Evolutionary conservation across 495 filamentous ascomycete genomes (phyloP), one percentile per base, ranked within the genome.

Genomic region (Cairneyella variabilis): DNA sequence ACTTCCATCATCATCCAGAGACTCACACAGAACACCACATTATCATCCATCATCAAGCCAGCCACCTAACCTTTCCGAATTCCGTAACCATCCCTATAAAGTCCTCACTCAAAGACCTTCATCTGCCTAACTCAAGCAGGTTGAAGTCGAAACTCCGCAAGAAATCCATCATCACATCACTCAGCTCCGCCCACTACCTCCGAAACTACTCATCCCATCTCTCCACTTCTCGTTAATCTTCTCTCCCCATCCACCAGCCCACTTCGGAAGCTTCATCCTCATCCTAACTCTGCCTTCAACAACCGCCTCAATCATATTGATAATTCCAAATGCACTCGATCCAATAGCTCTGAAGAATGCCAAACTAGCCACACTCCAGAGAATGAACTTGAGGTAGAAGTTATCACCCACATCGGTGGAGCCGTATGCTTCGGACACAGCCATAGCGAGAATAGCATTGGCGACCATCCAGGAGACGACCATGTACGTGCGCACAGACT

Each of bases 401-500:
- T 99, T 99, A 53, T 76, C 72, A 0, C 79, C 83, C 48, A 96
- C 83, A 34, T 81, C 76, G 0, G 73, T 76, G 34, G 76, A 67
- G 16, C 77, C 79, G 68, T 97, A 97, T 12, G 87, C 83, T 70
- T 97, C 92, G n/a, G 79, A 85, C 0, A 97, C 87, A 6, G 84
- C 82, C 95, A 99, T 97, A 54, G 88, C 91, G 9, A 99, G 79
- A 56, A 96, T 78, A 11, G 89, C 87, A 65, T 99, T 99, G 41
- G 84, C 81, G 4, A 93, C 71, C 84, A 99, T 89, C 95, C 95
- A 99, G 27, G 83, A 76, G n/a, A 92, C 84, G 0, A 99, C 95
- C 83, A 99, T 95, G 80, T 99, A 99, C 11, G 95, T 97, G 34
- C 95, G 84, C 39, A 99, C 95, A 40, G 89, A 90, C 60, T 90